Conservation (phyloP, 345 rosid genomes). For the Brassica nigra region DNA sequence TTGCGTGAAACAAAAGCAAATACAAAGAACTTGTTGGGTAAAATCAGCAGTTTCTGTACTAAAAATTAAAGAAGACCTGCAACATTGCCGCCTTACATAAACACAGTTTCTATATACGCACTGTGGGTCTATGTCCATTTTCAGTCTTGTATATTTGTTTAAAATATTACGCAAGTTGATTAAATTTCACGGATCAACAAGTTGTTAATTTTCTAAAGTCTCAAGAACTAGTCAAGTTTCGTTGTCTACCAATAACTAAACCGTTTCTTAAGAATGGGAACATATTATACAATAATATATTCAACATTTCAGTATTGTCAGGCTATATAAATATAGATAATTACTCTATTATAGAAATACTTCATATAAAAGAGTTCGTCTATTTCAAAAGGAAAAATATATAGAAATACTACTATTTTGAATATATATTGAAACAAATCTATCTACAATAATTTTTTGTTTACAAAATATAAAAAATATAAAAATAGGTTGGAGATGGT, state of each 20-base stretch:
- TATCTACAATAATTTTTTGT: too few species aligned
- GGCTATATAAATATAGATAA: neutral
- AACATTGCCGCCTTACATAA: slow-evolving; percentile 39
- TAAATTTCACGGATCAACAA: neutral
- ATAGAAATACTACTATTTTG: too few species aligned
- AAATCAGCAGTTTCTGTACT: slow-evolving; percentile 40
- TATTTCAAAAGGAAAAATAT: too few species aligned
- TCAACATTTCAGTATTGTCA: neutral
- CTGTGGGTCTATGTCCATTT: neutral
- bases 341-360: too few species aligned
- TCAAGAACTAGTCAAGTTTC: neutral
- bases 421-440: too few species aligned
- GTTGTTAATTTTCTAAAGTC: neutral
- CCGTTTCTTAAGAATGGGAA: slow-evolving; percentile 4
- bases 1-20: slow-evolving; percentile 37
- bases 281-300: neutral
- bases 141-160: slow-evolving; percentile 2
- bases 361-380: too few species aligned
- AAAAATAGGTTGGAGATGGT: too few species aligned
- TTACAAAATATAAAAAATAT: too few species aligned
- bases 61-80: slow-evolving; percentile 43
- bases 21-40: slow-evolving; percentile 39
- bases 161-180: slow-evolving; percentile 5
- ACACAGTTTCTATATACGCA: neutral
- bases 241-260: neutral